Base-by-base conservation (phyloP, 257 asterid genomes). In the Haberlea rhodopensis region DNA sequence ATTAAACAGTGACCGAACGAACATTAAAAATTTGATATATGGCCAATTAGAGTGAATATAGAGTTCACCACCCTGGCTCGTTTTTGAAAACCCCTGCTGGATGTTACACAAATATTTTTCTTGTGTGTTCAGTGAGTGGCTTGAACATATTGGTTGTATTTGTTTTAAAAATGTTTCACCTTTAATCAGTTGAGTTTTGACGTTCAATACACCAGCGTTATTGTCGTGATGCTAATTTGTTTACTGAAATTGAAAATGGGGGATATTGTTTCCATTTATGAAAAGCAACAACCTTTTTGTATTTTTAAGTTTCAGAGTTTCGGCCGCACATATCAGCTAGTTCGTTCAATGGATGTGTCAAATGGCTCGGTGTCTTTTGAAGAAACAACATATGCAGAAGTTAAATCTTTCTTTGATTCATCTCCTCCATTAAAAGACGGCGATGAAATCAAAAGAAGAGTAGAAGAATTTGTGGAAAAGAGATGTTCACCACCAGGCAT, bases 351-450 rank as follows among this genome's bases (percentile, higher is more conserved):
- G 87, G 88, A 71, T 57, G 70, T 75, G 3, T 18, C 67, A 63
- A 78, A 79, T 32, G 71, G 52, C 11, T 51, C 68, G 0, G 78
- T 52, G 28, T 67, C 52, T 60, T 53, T 49, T 24, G 80, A 71
- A 46, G 87, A 69, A 71, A 82, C 81, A 20, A 57, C 86, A 62
- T 11, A 57, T 52, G 75, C 66, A 21, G 91, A 87, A 56, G 68
- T 85, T 58, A 74, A 80, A 54, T 74, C 83, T 23, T 92, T 92
- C 89, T 89, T 92, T 70, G 85, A 81, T 59, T 87, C 96, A 27
- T 90, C 97, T 31, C 97, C 99, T 64, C 82, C 97, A 60, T 78
- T 92, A 48, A 84, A 80, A 75, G 85, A 85, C 75, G 81, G 63
- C 37, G 79, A 74, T 27, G 85, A 82, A 59, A 79, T 80, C 78